phyloP scores from a whole-genome alignment of 176 grass and related monocot species.

The Hyparrhenia diplandra region DNA sequence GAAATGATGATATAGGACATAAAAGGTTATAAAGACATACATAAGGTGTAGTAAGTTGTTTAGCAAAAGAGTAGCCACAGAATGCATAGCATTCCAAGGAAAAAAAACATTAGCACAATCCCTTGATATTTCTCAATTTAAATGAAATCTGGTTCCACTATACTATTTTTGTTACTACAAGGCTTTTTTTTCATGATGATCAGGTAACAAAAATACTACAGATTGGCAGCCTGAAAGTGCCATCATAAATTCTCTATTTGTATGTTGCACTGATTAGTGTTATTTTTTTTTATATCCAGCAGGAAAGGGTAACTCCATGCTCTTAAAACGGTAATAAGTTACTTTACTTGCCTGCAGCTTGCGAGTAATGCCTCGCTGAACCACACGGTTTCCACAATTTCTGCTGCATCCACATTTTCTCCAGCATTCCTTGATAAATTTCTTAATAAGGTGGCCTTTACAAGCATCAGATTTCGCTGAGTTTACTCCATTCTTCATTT shows the following conservation, averaged over 20 bases:
- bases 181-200: background rate
- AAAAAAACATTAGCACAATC: no score
- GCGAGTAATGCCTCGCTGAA: constrained; percentile 71
- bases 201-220: background rate
- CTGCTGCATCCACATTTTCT: constrained; percentile 72
- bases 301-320: constrained; percentile 10
- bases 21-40: background rate
- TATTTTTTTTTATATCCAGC: no score
- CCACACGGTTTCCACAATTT: constrained; percentile 82
- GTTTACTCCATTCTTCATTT: constrained; percentile 23
- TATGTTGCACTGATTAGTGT: background rate
- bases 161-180: background rate
- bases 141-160: no score
- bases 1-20: constrained; percentile 15
- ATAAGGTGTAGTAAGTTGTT: background rate
- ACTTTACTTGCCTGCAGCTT: constrained; percentile 59
- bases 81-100: background rate
- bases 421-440: constrained; percentile 98
- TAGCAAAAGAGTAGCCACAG: background rate
- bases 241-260: background rate
- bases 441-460: constrained; percentile 68
- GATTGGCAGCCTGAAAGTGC: background rate
- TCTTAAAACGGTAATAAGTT: background rate
- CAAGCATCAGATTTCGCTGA: constrained; percentile 61
- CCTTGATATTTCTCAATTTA: no score